phyloP scores from a whole-genome alignment of 2,329 filamentous ascomycete genomes.

The Plectosphaerella cucumerina region DNA sequence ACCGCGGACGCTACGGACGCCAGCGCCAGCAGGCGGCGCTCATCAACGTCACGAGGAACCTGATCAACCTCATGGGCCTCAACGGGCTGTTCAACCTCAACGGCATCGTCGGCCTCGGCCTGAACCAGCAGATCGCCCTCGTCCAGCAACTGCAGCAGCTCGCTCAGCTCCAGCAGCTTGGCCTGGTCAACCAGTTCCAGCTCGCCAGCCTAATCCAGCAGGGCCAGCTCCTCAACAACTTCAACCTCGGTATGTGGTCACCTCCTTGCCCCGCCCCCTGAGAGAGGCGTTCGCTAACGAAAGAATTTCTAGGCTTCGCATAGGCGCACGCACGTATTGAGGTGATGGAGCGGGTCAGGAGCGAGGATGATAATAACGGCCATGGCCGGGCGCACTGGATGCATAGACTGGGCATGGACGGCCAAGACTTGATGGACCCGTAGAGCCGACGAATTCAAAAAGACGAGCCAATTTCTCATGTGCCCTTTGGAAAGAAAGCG shows the following conservation, averaged over 20 bases:
- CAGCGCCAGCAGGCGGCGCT: slow-evolving; percentile 7
- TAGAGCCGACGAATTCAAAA: too few relatives aligned
- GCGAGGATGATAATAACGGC: background rate
- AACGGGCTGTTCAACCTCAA: slow-evolving; percentile 19
- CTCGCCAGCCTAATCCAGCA: slow-evolving; percentile 17
- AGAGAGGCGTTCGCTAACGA: slow-evolving; percentile 9
- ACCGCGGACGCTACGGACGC: slow-evolving; percentile 7
- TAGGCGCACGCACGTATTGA: too few relatives aligned
- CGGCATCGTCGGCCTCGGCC: slow-evolving; percentile 19
- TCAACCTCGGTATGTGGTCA: slow-evolving; percentile 24
- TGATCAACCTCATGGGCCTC: slow-evolving; percentile 23
- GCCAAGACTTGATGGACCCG: too few relatives aligned
- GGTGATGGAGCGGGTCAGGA: background rate
- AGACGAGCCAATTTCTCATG: too few relatives aligned
- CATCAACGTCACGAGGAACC: slow-evolving; percentile 14
- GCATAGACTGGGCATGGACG: too few relatives aligned
- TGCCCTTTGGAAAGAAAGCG: too few relatives aligned
- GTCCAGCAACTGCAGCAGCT: slow-evolving; percentile 21
- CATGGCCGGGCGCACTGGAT: too few relatives aligned
- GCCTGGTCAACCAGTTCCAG: slow-evolving; percentile 16
- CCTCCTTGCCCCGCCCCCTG: slow-evolving; percentile 22
- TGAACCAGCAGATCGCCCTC: slow-evolving; percentile 20
- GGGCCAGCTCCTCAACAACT: slow-evolving; percentile 13
- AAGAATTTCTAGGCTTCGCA: background rate
- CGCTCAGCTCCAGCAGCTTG: slow-evolving; percentile 17